These are phyloP conservation scores for Codiaeum variegatum DNA, from an alignment of 441 rosid genomes.

Conservation along the genomic window DNA sequence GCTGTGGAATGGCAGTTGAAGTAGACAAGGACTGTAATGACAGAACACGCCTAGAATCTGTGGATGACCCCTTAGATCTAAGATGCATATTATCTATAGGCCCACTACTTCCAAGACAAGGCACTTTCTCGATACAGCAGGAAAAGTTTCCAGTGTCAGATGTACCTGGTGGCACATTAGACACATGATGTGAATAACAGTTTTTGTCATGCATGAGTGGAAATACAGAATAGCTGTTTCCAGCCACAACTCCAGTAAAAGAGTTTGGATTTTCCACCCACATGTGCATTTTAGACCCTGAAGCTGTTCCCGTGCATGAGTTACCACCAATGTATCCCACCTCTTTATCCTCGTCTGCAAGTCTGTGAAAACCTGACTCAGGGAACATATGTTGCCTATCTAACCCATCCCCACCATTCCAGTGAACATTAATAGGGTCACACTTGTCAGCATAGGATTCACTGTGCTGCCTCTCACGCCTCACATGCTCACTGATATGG, in stretches of 20 bases:
- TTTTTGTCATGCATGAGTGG: conserved; percentile 22
- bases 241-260: conserved; percentile 18
- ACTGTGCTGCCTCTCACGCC: conserved; percentile 20
- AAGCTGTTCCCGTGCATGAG: conserved; percentile 19
- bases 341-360: conserved; percentile 29
- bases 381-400: conserved; percentile 25
- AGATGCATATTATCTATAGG: conserved; percentile 20
- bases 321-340: conserved; percentile 24
- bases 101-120: conserved; percentile 22
- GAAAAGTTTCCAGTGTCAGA: conserved; percentile 25
- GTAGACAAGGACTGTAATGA: conserved; percentile 27
- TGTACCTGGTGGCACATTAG: conserved; percentile 18
- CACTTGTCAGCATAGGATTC: conserved; percentile 30
- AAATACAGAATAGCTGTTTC: conserved; percentile 24
- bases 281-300: conserved; percentile 27
- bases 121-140: conserved; percentile 24
- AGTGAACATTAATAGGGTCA: conserved; percentile 17
- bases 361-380: conserved; percentile 27
- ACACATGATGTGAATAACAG: conserved; percentile 13
- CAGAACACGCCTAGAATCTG: conserved; percentile 19
- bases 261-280: conserved; percentile 22
- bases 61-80: conserved; percentile 21
- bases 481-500: conserved; percentile 17
- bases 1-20: conserved; percentile 20
- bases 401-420: conserved; percentile 20